Percentiles rank a stretch among this genome's conserved stretches.
These are phyloP conservation scores for Apiospora kogelbergensis DNA, from an alignment of 2,329 filamentous ascomycete species.

Conservation along the genomic window DNA sequence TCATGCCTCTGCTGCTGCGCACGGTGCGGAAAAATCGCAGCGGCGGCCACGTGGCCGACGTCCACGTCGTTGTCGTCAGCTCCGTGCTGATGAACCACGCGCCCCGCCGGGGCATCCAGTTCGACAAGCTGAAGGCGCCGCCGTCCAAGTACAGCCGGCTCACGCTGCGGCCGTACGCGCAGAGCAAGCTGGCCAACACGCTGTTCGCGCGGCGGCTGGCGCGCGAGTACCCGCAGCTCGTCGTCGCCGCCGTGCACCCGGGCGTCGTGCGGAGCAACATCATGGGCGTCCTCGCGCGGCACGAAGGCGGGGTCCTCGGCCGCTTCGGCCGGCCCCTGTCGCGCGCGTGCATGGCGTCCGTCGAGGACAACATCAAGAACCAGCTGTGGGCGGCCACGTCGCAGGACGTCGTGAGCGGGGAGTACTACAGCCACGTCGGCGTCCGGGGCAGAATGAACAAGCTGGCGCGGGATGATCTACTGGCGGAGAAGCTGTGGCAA, in stretches of 20 bases:
- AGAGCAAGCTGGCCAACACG: constrained; percentile 22
- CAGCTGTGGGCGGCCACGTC: constrained; percentile 39
- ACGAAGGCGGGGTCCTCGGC: background rate
- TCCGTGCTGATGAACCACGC: constrained; percentile 12
- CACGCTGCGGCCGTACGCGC: constrained; percentile 15
- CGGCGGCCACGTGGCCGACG: constrained; percentile 10
- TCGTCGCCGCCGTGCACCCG: constrained; percentile 12
- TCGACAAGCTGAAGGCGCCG: constrained; percentile 9
- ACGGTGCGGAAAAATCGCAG: constrained; percentile 9
- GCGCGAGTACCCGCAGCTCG: constrained; percentile 14
- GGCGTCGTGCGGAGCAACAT: constrained; percentile 12
- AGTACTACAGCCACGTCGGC: constrained; percentile 37
- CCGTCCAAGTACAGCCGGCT: background rate
- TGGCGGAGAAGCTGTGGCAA: constrained; percentile 31
- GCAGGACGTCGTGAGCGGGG: constrained; percentile 25
- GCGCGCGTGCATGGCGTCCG: background rate
- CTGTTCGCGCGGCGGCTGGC: constrained; percentile 17
- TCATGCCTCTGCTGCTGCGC: constrained; percentile 13
- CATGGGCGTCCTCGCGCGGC: background rate
- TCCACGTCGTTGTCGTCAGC: constrained; percentile 16
- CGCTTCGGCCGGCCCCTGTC: background rate
- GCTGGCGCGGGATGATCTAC: constrained; percentile 20
- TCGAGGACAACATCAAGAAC: constrained; percentile 37
- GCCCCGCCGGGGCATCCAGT: constrained; percentile 13
- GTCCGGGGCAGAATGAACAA: constrained; percentile 18